phyloP scores from a whole-genome alignment of 2,329 filamentous ascomycete genomes.

The Fusarium pseudocircinatum region DNA sequence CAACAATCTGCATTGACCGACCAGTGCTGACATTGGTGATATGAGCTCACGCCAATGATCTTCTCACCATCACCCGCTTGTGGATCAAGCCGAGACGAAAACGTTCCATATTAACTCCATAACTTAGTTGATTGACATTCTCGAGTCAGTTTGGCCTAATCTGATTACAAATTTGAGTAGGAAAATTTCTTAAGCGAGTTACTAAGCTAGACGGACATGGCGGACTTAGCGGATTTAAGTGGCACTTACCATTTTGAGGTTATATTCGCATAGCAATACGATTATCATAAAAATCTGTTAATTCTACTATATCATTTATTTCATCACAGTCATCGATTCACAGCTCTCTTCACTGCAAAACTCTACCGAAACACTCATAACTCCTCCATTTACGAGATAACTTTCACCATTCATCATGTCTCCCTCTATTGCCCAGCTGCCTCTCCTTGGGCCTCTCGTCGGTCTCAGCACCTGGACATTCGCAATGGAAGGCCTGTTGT shows the following conservation, averaged over 20 bases:
- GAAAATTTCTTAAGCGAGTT: fast-evolving
- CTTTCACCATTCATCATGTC: neutral
- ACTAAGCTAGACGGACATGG: neutral
- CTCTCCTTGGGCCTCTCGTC: neutral
- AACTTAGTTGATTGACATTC: neutral
- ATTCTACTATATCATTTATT: neutral
- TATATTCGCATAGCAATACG: neutral
- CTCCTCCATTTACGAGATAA: no score
- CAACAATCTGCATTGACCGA: no score
- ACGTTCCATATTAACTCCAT: fast-evolving
- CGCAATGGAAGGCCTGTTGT: neutral
- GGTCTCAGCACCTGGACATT: neutral
- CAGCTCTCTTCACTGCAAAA: fast-evolving
- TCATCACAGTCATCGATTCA: fast-evolving
- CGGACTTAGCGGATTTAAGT: neutral
- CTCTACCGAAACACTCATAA: fast-evolving
- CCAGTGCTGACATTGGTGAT: no score
- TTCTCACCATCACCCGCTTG: fast-evolving
- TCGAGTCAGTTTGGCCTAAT: neutral
- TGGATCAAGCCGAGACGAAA: fast-evolving
- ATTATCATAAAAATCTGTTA: fast-evolving
- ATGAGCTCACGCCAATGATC: no score
- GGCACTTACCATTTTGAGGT: fast-evolving
- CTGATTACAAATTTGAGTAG: fast-evolving
- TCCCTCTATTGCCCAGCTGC: neutral